These are phyloP conservation scores for Fusarium pininemorale DNA, from an alignment of 2,329 filamentous ascomycete species.

Conservation along the genomic window DNA sequence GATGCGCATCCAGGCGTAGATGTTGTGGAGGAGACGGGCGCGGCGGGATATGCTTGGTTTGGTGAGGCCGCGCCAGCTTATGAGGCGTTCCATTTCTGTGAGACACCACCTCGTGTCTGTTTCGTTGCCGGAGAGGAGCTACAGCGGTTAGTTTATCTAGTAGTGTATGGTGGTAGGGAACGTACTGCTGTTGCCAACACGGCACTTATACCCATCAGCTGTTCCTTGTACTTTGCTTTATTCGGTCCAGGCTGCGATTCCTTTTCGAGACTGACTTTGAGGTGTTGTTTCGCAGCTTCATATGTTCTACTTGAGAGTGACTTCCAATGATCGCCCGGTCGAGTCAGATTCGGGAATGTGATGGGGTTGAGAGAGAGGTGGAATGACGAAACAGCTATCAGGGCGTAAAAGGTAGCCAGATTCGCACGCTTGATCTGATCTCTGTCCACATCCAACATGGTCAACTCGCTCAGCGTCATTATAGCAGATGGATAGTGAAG, in stretches of 20 bases:
- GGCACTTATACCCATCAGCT: conserved; percentile 32
- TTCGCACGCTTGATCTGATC: conserved; percentile 33
- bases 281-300: conserved; percentile 36
- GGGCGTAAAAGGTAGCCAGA: conserved; percentile 25
- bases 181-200: conserved; percentile 32
- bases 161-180: accelerated
- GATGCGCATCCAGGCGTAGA: conserved; percentile 40
- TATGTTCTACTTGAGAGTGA: conserved; percentile 17
- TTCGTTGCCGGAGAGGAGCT: conserved; percentile 32
- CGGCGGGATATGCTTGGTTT: conserved; percentile 34
- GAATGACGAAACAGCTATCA: conserved; percentile 32
- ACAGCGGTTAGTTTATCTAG: accelerated
- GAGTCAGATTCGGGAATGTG: conserved; percentile 3
- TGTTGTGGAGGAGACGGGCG: conserved; percentile 31
- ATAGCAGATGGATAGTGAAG: conserved; percentile 31
- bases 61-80: conserved; percentile 28
- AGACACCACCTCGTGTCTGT: conserved; percentile 31
- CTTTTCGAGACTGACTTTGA: conserved; percentile 30
- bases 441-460: conserved; percentile 20
- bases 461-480: conserved; percentile 36
- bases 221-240: conserved; percentile 37
- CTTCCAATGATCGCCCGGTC: conserved; percentile 22
- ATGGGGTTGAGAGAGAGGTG: conserved; percentile 26
- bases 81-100: conserved; percentile 36
- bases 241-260: conserved; percentile 27